A percentile compares a stretch with the other conserved stretches of the same genome.
phyloP scores from a whole-genome alignment of 768 basidiomycete species.

The Daedaleopsis sinensis region DNA sequence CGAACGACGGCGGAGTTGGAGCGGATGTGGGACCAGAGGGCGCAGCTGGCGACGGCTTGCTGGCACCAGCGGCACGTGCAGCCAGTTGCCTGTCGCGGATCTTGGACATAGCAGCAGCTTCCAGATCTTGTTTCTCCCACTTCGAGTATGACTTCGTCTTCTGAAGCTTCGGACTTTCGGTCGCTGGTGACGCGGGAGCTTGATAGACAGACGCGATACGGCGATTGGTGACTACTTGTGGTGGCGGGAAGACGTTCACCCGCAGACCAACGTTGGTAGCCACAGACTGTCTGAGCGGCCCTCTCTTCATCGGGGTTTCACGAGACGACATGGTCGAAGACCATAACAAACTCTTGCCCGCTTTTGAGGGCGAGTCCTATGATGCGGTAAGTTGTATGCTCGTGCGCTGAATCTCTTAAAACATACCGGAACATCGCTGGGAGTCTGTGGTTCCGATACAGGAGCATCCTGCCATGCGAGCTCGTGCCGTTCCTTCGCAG shows the following conservation, averaged over 20 bases:
- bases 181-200: conserved; percentile 28
- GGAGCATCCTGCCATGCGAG: conserved; percentile 71
- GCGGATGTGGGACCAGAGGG: not conserved
- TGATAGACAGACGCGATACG: conserved; percentile 45
- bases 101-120: conserved; percentile 76
- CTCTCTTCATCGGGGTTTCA: conserved; percentile 34
- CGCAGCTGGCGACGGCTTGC: conserved; percentile 5
- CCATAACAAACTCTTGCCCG: conserved; percentile 76
- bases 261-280: conserved; percentile 46
- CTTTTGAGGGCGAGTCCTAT: conserved; percentile 39
- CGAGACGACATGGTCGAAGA: conserved; percentile 49
- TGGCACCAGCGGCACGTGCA: conserved; percentile 9
- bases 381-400: not conserved
- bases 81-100: conserved; percentile 53
- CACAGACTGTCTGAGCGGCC: conserved; percentile 51
- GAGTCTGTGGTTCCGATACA: conserved; percentile 48
- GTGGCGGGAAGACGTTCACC: conserved; percentile 52
- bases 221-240: conserved; percentile 26
- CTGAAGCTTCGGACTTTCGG: conserved; percentile 57
- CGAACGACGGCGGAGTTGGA: not conserved
- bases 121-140: conserved; percentile 87
- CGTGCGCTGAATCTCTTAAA: not conserved
- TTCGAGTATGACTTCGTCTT: conserved; percentile 61
- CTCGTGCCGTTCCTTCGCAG: conserved; percentile 60
- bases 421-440: conserved; percentile 38